A percentile compares a stretch with the other conserved stretches of the same genome.
Conservation (phyloP, 2,329 filamentous ascomycete genomes). For the Lasiodiplodia sp. region DNA sequence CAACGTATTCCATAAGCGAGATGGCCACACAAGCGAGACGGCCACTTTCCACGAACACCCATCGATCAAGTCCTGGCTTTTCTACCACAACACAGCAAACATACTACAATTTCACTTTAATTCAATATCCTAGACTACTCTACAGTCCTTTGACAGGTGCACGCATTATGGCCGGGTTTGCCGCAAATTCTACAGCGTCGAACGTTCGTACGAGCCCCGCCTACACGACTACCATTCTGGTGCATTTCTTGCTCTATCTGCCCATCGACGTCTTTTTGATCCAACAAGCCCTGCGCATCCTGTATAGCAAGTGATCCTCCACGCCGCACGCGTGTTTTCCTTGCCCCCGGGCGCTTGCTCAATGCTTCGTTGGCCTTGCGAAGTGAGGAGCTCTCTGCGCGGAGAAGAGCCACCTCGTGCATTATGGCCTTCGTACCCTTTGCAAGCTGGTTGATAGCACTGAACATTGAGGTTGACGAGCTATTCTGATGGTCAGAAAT, state of each 20-base stretch:
- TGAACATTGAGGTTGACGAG: slow-evolving; percentile 26
- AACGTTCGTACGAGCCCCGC: neutral
- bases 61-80: no score
- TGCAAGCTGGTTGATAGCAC: neutral
- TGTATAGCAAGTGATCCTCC: slow-evolving; percentile 6
- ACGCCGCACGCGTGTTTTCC: slow-evolving; percentile 26
- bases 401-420: slow-evolving; percentile 7
- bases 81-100: no score
- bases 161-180: slow-evolving; percentile 21
- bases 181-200: slow-evolving; percentile 22
- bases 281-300: slow-evolving; percentile 18
- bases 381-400: slow-evolving; percentile 7
- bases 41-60: no score
- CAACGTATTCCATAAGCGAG: no score
- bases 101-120: neutral
- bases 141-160: slow-evolving; percentile 3
- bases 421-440: slow-evolving; percentile 16
- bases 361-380: slow-evolving; percentile 24
- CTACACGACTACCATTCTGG: neutral
- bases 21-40: no score
- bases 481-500: slow-evolving; percentile 16
- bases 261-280: neutral
- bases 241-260: neutral
- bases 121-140: slow-evolving; percentile 2
- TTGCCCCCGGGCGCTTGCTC: slow-evolving; percentile 29